A percentile compares a stretch with the other conserved stretches of the same genome.
phyloP scores from a whole-genome alignment of 192 early-diverging fungal genomes.

The Backusella luteola region DNA sequence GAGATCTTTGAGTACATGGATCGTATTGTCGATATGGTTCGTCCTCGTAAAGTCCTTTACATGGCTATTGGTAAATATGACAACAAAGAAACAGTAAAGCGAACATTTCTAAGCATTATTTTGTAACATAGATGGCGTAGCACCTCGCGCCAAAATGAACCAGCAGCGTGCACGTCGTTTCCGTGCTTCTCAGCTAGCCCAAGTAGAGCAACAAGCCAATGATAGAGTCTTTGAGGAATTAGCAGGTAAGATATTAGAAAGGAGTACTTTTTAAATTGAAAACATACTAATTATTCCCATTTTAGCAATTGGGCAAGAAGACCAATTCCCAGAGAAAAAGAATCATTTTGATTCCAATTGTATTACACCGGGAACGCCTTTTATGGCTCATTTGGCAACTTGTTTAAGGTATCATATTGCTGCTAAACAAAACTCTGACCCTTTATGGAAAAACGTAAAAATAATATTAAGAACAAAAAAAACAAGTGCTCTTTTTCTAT shows the following conservation, averaged over 20 bases:
- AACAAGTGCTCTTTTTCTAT: not conserved
- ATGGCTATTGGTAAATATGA: slow-evolving; percentile 88
- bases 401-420: slow-evolving; percentile 88
- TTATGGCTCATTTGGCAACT: slow-evolving; percentile 89
- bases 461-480: not conserved
- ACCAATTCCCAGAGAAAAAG: slow-evolving; percentile 48
- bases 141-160: slow-evolving; percentile 99
- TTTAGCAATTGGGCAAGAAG: slow-evolving; percentile 51
- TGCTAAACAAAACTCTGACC: slow-evolving; percentile 82
- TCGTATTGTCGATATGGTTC: slow-evolving; percentile 87
- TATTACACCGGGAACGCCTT: slow-evolving; percentile 98
- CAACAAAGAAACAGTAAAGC: not conserved
- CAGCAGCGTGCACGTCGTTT: slow-evolving; percentile 98
- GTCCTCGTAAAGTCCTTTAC: slow-evolving; percentile 93
- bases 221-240: slow-evolving; percentile 43
- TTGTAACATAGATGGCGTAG: slow-evolving; percentile 81
- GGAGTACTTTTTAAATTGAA: slow-evolving; percentile 9
- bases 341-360: slow-evolving; percentile 93
- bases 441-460: slow-evolving; percentile 74
- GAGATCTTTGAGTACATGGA: slow-evolving; percentile 97
- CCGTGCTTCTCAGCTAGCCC: slow-evolving; percentile 73
- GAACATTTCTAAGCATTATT: not conserved
- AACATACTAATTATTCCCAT: slow-evolving; percentile 9
- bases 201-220: slow-evolving; percentile 53
- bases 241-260: slow-evolving; percentile 8